Conservation (phyloP, 2,329 filamentous ascomycete species). For the Dactylellina sp. region DNA sequence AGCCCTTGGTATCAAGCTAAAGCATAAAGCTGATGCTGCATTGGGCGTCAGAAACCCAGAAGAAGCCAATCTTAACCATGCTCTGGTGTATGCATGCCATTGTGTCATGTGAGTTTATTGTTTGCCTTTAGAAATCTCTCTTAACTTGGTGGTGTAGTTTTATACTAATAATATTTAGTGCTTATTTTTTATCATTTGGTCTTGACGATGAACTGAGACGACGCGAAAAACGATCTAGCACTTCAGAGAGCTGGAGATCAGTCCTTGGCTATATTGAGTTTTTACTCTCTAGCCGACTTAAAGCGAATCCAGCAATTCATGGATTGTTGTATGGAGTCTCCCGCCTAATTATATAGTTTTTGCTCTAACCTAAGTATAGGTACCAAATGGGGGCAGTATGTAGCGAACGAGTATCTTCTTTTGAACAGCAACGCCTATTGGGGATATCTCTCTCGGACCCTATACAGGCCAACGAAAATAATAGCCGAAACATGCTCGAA, state of each 20-base stretch:
- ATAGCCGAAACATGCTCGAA: conserved; percentile 31
- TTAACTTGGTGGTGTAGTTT: too few relatives aligned
- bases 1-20: conserved; percentile 49
- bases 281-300: conserved; percentile 43
- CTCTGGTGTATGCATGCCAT: conserved; percentile 51
- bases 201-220: conserved; percentile 48
- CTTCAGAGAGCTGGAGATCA: conserved; percentile 48
- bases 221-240: conserved; percentile 41
- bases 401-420: conserved; percentile 49
- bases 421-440: conserved; percentile 43
- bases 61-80: conserved; percentile 44
- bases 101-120: conserved; percentile 46
- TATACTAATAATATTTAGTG: conserved; percentile 3
- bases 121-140: neutral
- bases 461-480: conserved; percentile 17
- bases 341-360: neutral
- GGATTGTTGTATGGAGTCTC: conserved; percentile 41
- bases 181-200: conserved; percentile 52
- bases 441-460: conserved; percentile 37
- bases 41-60: conserved; percentile 45
- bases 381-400: conserved; percentile 54
- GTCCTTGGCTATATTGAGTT: conserved; percentile 52
- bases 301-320: conserved; percentile 46
- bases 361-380: conserved; percentile 26
- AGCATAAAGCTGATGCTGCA: conserved; percentile 50